phyloP scores from a whole-genome alignment of 805 yeast genomes.

The Tetrapisispora phaffii region DNA sequence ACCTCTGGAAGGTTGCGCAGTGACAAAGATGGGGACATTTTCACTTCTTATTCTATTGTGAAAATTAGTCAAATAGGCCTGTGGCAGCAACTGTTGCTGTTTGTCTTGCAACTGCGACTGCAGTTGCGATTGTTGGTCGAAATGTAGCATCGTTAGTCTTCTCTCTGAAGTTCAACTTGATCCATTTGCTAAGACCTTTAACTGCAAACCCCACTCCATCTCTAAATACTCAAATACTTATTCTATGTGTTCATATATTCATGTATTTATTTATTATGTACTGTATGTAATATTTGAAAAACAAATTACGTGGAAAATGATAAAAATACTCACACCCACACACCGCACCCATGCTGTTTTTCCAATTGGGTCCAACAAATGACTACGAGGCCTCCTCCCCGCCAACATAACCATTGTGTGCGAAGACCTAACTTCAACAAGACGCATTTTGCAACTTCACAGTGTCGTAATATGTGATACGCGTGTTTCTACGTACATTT shows the following conservation, averaged over 20 bases:
- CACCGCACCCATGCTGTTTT: not conserved
- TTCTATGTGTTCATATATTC: too few species aligned
- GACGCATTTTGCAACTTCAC: too few species aligned
- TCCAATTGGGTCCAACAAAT: too few species aligned
- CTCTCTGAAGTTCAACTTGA: too few species aligned
- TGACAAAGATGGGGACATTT: slow-evolving; percentile 60
- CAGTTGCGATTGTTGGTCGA: not conserved
- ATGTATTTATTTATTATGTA: too few species aligned
- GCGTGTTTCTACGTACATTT: too few species aligned
- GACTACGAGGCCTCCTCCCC: too few species aligned
- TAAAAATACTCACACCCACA: not conserved
- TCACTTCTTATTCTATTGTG: slow-evolving; percentile 63
- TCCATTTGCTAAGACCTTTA: too few species aligned
- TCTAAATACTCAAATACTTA: too few species aligned
- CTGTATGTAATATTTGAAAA: not conserved
- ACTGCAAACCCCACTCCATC: not conserved
- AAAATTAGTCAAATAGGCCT: slow-evolving; percentile 71
- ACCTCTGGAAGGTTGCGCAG: slow-evolving; percentile 67
- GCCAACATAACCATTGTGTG: too few species aligned
- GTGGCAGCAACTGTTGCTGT: slow-evolving; percentile 39
- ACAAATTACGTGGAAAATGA: not conserved
- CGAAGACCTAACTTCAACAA: too few species aligned
- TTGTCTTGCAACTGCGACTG: slow-evolving; percentile 5
- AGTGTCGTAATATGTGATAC: too few species aligned
- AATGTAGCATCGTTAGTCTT: not conserved